Base-by-base conservation (phyloP, 1,284 basidiomycete species). In the Puccinia brachypodii region DNA sequence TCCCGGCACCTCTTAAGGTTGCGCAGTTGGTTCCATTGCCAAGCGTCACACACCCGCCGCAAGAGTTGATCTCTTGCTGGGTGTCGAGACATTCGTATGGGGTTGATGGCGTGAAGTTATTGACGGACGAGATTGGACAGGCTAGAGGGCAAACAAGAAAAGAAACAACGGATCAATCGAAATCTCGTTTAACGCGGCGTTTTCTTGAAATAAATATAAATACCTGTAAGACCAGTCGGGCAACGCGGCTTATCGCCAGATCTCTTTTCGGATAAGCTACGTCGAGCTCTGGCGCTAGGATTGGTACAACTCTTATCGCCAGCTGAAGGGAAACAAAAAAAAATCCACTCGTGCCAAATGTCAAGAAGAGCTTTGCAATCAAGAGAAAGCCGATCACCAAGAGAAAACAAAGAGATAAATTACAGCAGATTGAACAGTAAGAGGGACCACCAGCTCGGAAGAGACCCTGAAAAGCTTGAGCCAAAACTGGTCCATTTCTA, bases 31-130 rank as follows among this genome's bases (percentile, higher is more conserved):
- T 25, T 28, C 68, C 68, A 2, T 69, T 16, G 6, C 68, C 68
- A 1, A 69, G 68, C 19, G 68, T 69, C 38, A 44, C 68, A 22
- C 68, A 69, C 28, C 68, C 68, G 13, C 68, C 68, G 14, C 68
- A 69, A 4, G 68, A 69, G 28, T n/a, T 69, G 8, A 69, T 42
- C 40, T 69, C 68, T 31, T 69, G 40, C 14, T 50, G 38, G 38
- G 44, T 50, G n/a, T 69, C 68, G 6, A 69, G 36, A 44, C 68
- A 69, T 69, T 69, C 68, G 44, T 69, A 69, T 22, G 68, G 40
- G 4, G 40, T 50, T 7, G 68, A 42, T 8, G 38, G 28, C 8
- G 38, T 69, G 6, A 69, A 50, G 9, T 42, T n/a, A 42, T n/a
- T 69, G 22, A 22, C 22, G 28, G 16, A 9, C 13, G 68, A 69